Percentiles rank a stretch among this genome's conserved stretches.
phyloP scores from a whole-genome alignment of 2,329 filamentous ascomycete genomes.

The Monilinia aucupariae region DNA sequence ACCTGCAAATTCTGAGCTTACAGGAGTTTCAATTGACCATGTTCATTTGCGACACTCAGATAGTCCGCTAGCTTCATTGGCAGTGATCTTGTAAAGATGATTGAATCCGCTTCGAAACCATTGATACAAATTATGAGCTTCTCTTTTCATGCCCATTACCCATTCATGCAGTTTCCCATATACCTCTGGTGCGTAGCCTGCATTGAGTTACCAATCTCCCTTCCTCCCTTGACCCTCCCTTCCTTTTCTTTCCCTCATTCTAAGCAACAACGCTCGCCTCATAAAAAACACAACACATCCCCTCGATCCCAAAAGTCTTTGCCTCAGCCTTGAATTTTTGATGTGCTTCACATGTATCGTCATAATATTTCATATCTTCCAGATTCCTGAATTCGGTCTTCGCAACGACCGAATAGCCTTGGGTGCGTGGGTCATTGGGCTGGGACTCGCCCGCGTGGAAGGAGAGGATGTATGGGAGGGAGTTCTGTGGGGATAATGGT shows the following conservation, averaged over 20 bases:
- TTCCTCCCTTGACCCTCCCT: neutral
- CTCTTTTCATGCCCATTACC: neutral
- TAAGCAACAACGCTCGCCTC: conserved; percentile 24
- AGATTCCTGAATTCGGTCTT: conserved; percentile 48
- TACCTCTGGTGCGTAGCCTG: neutral
- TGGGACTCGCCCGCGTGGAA: conserved; percentile 44
- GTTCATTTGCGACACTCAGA: neutral
- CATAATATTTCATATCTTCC: conserved; percentile 57
- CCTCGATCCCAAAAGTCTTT: conserved; percentile 23
- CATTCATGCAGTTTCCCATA: neutral
- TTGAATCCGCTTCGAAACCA: neutral
- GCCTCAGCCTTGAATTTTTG: conserved; percentile 39
- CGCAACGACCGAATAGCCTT: conserved; percentile 50
- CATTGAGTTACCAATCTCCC: neutral
- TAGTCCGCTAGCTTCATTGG: neutral
- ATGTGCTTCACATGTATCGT: conserved; percentile 51
- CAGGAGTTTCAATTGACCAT: neutral
- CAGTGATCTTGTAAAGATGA: neutral
- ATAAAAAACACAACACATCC: conserved; percentile 32
- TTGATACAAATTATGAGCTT: neutral
- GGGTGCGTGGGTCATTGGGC: conserved; percentile 44
- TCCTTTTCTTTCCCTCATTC: neutral
- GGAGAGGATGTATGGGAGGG: conserved; percentile 51
- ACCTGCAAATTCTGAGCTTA: neutral
- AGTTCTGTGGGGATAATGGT: conserved; percentile 40